Evolutionary conservation across 805 yeast species (phyloP), one percentile per base, ranked within the genome.

Genomic region (Kazachstania martiniae): DNA sequence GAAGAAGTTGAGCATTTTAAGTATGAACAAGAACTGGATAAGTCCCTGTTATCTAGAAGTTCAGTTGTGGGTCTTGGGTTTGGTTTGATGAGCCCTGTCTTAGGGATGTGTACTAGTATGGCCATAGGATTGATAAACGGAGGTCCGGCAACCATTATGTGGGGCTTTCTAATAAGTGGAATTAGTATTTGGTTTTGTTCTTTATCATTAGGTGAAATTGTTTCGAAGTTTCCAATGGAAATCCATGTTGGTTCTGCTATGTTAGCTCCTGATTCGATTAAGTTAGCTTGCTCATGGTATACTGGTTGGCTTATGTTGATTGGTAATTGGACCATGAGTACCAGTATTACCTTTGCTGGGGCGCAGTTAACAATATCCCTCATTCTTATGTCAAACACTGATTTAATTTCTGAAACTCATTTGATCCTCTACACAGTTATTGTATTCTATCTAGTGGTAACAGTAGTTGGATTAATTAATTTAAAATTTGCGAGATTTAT

Each of bases 41-140:
- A 84, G 43, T 74, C 77, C 39, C 36, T 55, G 22, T 63, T 81
- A 35, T 75, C 83, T 0, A 76, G 78, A 8, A 62, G 74, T 1
- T 77, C 87, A 0, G 72, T 82, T 28, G 70, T 82, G 15, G 94
- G 91, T 4, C 59, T 82, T 16, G 89, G 91, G 0, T 80, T 82
- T 50, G 74, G 86, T 1, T 58, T 82, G 21, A 79, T 82, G 87
- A 82, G 84, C 26, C 87, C 84, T 0, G 89, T 87, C 0, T 67
- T 80, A 44, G 86, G 89, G 1, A 66, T 82, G 44, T 73, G 85
- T 8, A 73, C 84, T 3, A 79, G 86, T 1, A 62, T 82, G 51
- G 73, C 77, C 47, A 76, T 77, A 19, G 79, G 83, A 3, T 58
- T 82, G 33, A 65, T 74, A 8, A 82, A 80, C 54, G 94, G 93